Conservation (phyloP, 129 eudicot species). For the Ambrosia trifida region DNA sequence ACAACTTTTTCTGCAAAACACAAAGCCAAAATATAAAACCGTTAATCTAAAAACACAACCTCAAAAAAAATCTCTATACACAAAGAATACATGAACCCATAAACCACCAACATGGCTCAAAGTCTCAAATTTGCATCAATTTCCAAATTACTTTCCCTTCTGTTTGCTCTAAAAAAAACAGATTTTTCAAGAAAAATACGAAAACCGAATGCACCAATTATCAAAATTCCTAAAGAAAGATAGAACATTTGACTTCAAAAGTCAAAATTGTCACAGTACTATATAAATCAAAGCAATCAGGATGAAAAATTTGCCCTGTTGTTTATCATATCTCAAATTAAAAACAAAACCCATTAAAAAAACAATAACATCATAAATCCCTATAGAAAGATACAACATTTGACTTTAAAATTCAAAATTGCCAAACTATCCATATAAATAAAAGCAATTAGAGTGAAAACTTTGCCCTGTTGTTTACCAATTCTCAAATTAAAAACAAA, state of each 20-base stretch:
- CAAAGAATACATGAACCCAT: background rate
- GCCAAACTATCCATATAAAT: slow-evolving; percentile 15
- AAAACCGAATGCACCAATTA: background rate
- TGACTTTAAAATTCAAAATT: too few relatives aligned
- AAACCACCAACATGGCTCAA: background rate
- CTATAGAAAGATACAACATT: too few relatives aligned
- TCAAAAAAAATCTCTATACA: background rate
- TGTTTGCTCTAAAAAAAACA: background rate
- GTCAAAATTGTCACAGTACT: too few relatives aligned
- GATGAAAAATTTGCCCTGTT: too few relatives aligned
- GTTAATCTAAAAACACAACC: background rate
- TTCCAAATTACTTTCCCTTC: background rate
- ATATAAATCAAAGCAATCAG: too few relatives aligned
- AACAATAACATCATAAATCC: too few relatives aligned
- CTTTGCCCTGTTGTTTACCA: background rate
- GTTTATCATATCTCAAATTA: too few relatives aligned
- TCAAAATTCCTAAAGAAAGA: background rate
- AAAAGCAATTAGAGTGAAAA: background rate
- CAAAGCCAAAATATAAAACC: slow-evolving; percentile 13
- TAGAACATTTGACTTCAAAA: background rate
- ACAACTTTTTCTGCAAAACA: slow-evolving; percentile 64
- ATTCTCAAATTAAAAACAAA: background rate
- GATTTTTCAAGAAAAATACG: background rate
- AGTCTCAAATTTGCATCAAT: slow-evolving; percentile 4
- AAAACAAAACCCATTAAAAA: too few relatives aligned